These are phyloP conservation scores for Saccharomyces hybrid DNA, from an alignment of 1,139 yeast species.

Conservation along the genomic window DNA sequence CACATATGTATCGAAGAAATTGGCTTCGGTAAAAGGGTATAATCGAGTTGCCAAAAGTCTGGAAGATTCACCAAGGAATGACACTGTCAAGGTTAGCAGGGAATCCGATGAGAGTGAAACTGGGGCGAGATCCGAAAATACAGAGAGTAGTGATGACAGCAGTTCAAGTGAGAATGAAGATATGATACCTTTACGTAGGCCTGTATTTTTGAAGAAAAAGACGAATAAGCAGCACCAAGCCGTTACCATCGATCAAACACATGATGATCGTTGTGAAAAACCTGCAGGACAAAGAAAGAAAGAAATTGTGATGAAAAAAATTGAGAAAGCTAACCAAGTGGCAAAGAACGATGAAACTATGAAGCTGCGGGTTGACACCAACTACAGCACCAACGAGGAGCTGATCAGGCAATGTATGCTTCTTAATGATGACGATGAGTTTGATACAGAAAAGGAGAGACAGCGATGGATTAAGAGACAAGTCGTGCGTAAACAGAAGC, in stretches of 20 bases:
- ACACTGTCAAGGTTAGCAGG: background rate
- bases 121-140: background rate
- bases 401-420: constrained; percentile 15
- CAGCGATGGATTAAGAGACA: constrained; percentile 23
- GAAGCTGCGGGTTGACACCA: constrained; percentile 8
- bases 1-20: background rate
- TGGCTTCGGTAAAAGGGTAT: background rate
- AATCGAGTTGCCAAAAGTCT: background rate
- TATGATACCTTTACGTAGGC: constrained; percentile 19
- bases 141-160: constrained; percentile 6
- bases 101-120: background rate
- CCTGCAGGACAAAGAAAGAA: constrained; percentile 4
- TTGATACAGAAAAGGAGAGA: constrained; percentile 18
- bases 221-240: background rate
- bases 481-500: constrained; percentile 14
- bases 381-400: constrained; percentile 24
- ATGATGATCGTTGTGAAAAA: background rate
- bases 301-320: constrained; percentile 11
- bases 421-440: constrained; percentile 24
- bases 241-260: background rate
- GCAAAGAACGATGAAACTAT: constrained; percentile 9
- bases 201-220: constrained; percentile 21
- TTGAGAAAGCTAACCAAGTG: constrained; percentile 15
- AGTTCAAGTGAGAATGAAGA: constrained; percentile 13
- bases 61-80: background rate